A percentile compares a stretch with the other conserved stretches of the same genome.
Conservation (phyloP, 768 basidiomycete genomes). For the Baorangia bicolor region DNA sequence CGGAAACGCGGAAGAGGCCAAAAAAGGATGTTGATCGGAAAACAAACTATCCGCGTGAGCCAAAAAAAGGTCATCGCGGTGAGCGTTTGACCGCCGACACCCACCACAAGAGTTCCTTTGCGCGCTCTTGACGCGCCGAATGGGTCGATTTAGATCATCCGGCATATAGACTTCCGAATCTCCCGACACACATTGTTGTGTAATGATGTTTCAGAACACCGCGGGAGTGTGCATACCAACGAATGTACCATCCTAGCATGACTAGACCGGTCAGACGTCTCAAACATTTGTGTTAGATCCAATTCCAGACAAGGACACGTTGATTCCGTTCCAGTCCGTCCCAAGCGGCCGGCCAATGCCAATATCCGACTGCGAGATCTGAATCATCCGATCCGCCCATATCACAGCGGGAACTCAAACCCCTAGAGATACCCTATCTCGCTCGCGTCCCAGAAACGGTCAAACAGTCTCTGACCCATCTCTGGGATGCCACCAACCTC, state of each 20-base stretch:
- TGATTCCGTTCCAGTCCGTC: neutral
- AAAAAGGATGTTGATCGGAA: neutral
- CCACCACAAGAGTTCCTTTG: neutral
- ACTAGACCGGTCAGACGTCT: neutral
- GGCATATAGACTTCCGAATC: neutral
- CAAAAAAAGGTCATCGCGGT: neutral
- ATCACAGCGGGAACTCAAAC: neutral
- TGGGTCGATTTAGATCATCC: neutral
- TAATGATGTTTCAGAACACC: neutral
- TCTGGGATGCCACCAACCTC: no score
- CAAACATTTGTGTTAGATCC: neutral
- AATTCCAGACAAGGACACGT: neutral
- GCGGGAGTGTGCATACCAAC: neutral
- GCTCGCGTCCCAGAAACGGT: neutral
- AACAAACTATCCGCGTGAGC: neutral
- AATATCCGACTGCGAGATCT: neutral
- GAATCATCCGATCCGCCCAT: neutral
- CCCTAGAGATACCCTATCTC: neutral
- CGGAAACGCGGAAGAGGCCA: no score
- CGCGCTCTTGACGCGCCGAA: neutral
- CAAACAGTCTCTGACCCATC: neutral
- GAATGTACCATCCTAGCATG: neutral
- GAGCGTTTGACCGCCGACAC: neutral
- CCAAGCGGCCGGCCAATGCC: neutral
- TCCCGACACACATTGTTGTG: neutral